phyloP scores from a whole-genome alignment of 164 flowering plant genomes.

The Aristolochia californica region DNA sequence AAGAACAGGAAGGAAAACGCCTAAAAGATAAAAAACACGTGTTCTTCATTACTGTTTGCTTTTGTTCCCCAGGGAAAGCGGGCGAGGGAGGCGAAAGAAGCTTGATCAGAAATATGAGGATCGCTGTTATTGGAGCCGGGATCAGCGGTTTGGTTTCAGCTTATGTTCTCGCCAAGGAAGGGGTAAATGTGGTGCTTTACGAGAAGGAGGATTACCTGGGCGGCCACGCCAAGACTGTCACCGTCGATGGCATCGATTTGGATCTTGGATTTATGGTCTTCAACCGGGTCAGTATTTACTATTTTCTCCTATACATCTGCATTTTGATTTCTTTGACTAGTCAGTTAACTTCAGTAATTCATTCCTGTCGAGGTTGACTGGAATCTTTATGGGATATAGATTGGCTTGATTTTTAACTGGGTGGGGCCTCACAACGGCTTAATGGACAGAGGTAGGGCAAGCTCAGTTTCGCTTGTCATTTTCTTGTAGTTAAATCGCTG shows the following conservation, averaged over 20 bases:
- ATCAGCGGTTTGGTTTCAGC: conserved; percentile 79
- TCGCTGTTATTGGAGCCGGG: conserved; percentile 81
- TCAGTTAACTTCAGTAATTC: too few species aligned
- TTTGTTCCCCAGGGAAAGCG: not conserved
- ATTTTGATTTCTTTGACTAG: too few species aligned
- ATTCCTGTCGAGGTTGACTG: too few species aligned
- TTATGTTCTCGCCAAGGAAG: conserved; percentile 44
- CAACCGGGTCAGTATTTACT: conserved; percentile 52
- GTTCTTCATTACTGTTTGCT: not conserved
- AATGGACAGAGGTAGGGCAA: too few species aligned
- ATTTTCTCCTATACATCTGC: not conserved
- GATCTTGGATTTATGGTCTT: conserved; percentile 97
- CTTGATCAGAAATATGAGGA: conserved; percentile 40
- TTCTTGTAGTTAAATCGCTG: too few species aligned
- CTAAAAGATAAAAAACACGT: too few species aligned
- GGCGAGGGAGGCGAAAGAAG: not conserved
- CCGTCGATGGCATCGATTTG: conserved; percentile 50
- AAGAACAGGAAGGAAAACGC: too few species aligned
- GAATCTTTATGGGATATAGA: too few species aligned
- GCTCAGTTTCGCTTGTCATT: too few species aligned
- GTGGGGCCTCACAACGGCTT: too few species aligned
- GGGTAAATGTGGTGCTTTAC: conserved; percentile 59
- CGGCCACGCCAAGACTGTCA: conserved; percentile 79
- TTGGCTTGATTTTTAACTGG: too few species aligned
- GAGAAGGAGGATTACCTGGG: conserved; percentile 79